These are phyloP conservation scores for Periconia sp. DNA, from an alignment of 2,329 filamentous ascomycete species.

Conservation along the genomic window DNA sequence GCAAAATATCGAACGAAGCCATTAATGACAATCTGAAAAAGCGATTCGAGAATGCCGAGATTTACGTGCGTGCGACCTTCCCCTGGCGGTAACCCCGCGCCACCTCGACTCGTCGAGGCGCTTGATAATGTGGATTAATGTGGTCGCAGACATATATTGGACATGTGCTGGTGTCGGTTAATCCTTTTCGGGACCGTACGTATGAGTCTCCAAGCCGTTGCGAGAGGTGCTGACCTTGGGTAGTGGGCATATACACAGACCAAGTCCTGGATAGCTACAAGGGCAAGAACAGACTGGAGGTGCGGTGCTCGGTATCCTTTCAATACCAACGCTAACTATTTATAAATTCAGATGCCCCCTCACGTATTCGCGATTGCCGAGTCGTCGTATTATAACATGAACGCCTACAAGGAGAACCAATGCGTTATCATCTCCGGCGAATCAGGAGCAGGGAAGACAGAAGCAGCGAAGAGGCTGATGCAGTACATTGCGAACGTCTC, in stretches of 20 bases:
- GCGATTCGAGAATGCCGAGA: slow-evolving; percentile 95
- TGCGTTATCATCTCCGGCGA: slow-evolving; percentile 99
- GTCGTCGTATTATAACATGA: slow-evolving; percentile 99
- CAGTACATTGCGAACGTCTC: slow-evolving; percentile 99
- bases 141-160: slow-evolving; percentile 85
- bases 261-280: slow-evolving; percentile 90
- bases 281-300: slow-evolving; percentile 94
- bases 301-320: slow-evolving; percentile 17
- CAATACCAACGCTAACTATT: slow-evolving; percentile 18
- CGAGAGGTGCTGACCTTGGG: slow-evolving; percentile 43
- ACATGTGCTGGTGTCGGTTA: slow-evolving; percentile 98
- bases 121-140: slow-evolving; percentile 29
- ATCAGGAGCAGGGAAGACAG: slow-evolving; percentile 97
- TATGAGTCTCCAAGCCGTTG: slow-evolving; percentile 21
- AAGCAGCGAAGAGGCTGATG: slow-evolving; percentile 98
- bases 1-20: slow-evolving; percentile 98
- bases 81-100: slow-evolving; percentile 28
- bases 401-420: slow-evolving; percentile 98
- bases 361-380: slow-evolving; percentile 98
- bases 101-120: slow-evolving; percentile 12
- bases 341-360: slow-evolving; percentile 76
- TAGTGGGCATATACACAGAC: slow-evolving; percentile 96
- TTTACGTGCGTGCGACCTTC: slow-evolving; percentile 69
- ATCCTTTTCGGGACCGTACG: slow-evolving; percentile 88
- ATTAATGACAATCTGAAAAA: slow-evolving; percentile 99